Percentiles rank a stretch among this genome's conserved stretches.
phyloP scores from a whole-genome alignment of 495 filamentous ascomycete species.

The Cudoniella acicularis region DNA sequence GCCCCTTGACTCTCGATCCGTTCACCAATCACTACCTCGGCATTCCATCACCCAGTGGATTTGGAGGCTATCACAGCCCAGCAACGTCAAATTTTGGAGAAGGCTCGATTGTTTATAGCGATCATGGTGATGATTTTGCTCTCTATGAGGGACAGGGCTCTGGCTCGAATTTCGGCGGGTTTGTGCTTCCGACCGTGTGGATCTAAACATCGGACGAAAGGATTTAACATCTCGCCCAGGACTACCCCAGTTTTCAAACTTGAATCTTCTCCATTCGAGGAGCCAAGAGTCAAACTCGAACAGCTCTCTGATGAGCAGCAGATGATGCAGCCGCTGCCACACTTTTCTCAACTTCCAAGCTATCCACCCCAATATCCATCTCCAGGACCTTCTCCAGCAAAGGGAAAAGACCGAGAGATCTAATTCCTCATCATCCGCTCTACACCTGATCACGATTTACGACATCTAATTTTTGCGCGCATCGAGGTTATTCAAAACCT shows the following conservation, averaged over 20 bases:
- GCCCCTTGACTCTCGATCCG: conserved; percentile 46
- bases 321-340: conserved; percentile 11
- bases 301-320: conserved; percentile 13
- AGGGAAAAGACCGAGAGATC: conserved; percentile 24
- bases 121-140: conserved; percentile 43
- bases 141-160: conserved; percentile 26
- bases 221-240: conserved; percentile 30
- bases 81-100: conserved; percentile 49
- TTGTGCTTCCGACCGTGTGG: conserved; percentile 28
- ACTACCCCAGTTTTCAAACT: conserved; percentile 21
- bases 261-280: conserved; percentile 17
- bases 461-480: neutral
- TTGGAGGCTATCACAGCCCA: conserved; percentile 45
- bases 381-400: conserved; percentile 22
- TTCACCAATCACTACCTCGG: conserved; percentile 50
- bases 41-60: conserved; percentile 52
- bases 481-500: conserved; percentile 19
- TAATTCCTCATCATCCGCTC: conserved; percentile 14
- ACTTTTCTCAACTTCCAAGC: conserved; percentile 19
- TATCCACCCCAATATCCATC: conserved; percentile 21
- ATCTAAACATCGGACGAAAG: conserved; percentile 24
- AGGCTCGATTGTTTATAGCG: conserved; percentile 49
- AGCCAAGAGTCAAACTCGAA: conserved; percentile 17
- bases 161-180: conserved; percentile 28
- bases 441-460: conserved; percentile 9